These are phyloP conservation scores for Flaveria bidentis DNA, from an alignment of 129 eudicot species.

Conservation along the genomic window DNA sequence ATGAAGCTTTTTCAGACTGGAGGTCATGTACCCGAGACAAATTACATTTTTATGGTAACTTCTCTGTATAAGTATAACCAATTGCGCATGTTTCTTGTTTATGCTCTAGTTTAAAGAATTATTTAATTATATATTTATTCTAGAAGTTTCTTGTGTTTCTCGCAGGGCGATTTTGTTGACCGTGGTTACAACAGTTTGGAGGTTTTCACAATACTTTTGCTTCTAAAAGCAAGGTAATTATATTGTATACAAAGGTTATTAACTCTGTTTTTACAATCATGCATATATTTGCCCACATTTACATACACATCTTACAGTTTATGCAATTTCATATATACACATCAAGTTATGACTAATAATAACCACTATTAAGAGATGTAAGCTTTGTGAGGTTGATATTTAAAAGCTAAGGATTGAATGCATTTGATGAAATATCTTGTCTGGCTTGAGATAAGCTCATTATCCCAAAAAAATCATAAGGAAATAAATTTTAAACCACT, in stretches of 20 bases:
- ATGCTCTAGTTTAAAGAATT: constrained; percentile 18
- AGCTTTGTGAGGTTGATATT: constrained; percentile 5
- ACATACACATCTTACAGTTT: constrained; percentile 2
- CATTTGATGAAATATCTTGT: background rate
- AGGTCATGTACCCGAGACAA: constrained; percentile 95
- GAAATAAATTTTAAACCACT: too few species aligned
- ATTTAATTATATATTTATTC: background rate
- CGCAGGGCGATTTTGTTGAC: constrained; percentile 98
- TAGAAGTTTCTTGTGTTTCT: constrained; percentile 23
- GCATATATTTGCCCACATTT: background rate
- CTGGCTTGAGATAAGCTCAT: constrained; percentile 5
- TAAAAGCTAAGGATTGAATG: constrained; percentile 10
- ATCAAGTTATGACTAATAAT: background rate
- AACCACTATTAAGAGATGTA: background rate
- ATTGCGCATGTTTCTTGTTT: background rate
- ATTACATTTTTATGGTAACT: constrained; percentile 89
- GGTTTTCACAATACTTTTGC: constrained; percentile 95
- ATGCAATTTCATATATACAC: constrained; percentile 10
- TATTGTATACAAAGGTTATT: background rate
- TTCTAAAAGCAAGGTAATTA: constrained; percentile 89
- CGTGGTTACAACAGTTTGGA: constrained; percentile 99
- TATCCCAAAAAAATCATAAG: background rate
- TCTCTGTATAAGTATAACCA: background rate
- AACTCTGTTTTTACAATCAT: background rate
- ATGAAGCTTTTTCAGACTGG: constrained; percentile 99